Base-by-base conservation (phyloP, 192 early-diverging fungal species). In the Cladochytrium replicatum region DNA sequence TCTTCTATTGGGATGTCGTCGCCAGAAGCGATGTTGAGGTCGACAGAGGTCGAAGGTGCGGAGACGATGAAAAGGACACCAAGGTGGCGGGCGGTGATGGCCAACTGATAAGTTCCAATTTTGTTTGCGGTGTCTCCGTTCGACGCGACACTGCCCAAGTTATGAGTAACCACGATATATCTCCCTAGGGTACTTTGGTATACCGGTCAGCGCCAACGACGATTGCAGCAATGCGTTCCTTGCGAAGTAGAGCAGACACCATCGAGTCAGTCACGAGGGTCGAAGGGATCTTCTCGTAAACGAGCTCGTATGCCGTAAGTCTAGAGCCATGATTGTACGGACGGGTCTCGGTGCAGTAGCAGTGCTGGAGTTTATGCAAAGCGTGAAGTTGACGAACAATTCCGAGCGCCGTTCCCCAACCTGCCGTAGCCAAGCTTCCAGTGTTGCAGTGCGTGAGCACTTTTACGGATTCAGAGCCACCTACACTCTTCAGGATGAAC, bases 51-150 rank as follows among this genome's bases (percentile, higher is more conserved):
- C 0, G 78, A 72, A 4, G 95, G 95, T 0, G 95, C 95, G n/a
- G 95, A 91, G 1, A 99, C 95, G 42, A 99, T 85, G 54, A 99
- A 97, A 17, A 72, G 75, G 3, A 91, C 73, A 13, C 71, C 71
- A 58, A 95, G 91, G 62, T 81, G 77, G 37, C 69, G 72, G 8
- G 95, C 95, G 5, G 85, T 70, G 50, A 99, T 91, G 19, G 95
- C 93, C 40, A 99, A 65, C 58, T 99, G 95, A 48, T 97, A 99
- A 4, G 93, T 99, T 9, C 95, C 95, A 49, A 99, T 97, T 62
- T 96, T 99, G 69, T 97, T 97, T 25, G 93, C 92, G 0, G 93
- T 97, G 54, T 99, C 95, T 34, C 95, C 95, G 58, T 97, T 99
- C 6, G 80, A 78, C 4, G 93, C 89, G 1, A 99, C 90, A 15